A percentile compares a stretch with the other conserved stretches of the same genome.
These are phyloP conservation scores for Vanilla planifolia DNA, from an alignment of 106 monocot genomes.

Conservation along the genomic window DNA sequence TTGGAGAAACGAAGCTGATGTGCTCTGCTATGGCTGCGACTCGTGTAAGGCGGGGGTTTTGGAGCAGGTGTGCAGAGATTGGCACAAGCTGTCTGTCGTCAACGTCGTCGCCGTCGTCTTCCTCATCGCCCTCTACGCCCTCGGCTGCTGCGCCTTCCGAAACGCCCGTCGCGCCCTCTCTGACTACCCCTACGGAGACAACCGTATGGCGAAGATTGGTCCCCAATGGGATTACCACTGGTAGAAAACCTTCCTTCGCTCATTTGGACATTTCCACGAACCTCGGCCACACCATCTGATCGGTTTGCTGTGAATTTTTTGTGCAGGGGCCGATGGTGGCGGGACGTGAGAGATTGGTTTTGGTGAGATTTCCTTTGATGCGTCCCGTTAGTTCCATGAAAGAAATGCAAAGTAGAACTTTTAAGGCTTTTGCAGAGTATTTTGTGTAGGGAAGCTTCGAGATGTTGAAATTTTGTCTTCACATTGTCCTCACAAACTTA, in stretches of 20 bases:
- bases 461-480: too few relatives aligned
- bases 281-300: background rate
- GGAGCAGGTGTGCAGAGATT: conserved; percentile 66
- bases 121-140: conserved; percentile 71
- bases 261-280: background rate
- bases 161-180: conserved; percentile 44
- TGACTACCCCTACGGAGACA: conserved; percentile 54
- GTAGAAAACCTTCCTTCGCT: conserved; percentile 4
- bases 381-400: too few relatives aligned
- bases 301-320: conserved; percentile 3
- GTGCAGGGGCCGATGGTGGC: conserved; percentile 41
- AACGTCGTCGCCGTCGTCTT: conserved; percentile 62
- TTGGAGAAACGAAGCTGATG: conserved; percentile 67
- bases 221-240: conserved; percentile 86
- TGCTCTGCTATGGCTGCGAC: conserved; percentile 84
- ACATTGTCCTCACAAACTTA: too few relatives aligned
- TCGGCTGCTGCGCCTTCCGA: conserved; percentile 88
- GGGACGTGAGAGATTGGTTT: conserved; percentile 32
- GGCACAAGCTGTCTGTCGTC: conserved; percentile 86
- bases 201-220: conserved; percentile 64
- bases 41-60: conserved; percentile 93
- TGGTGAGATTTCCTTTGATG: background rate
- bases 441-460: too few relatives aligned
- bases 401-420: too few relatives aligned
- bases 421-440: too few relatives aligned